phyloP scores from a whole-genome alignment of 2,329 filamentous ascomycete genomes.

The Aspergillus tamarii region DNA sequence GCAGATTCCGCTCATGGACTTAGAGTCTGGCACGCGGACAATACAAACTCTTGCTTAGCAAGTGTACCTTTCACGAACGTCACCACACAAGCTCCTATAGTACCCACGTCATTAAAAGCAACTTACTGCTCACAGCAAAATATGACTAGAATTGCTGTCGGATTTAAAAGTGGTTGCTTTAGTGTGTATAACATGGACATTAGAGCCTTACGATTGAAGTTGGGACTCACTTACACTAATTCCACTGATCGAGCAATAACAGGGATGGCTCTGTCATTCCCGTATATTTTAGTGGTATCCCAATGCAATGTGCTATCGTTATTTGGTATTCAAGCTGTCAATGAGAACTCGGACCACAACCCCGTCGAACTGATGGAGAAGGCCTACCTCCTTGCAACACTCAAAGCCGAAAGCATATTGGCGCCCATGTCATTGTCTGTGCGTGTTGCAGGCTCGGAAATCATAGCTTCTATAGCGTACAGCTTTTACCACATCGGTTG shows the following conservation, averaged over 20 bases:
- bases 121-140: constrained; percentile 51
- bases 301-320: constrained; percentile 73
- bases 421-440: constrained; percentile 82
- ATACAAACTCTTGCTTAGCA: constrained; percentile 63
- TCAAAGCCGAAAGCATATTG: constrained; percentile 78
- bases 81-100: constrained; percentile 63
- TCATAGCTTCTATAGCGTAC: constrained; percentile 85
- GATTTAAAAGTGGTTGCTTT: constrained; percentile 73
- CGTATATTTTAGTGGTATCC: constrained; percentile 80
- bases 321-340: constrained; percentile 61
- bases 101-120: constrained; percentile 57
- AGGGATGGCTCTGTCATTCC: constrained; percentile 71
- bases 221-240: constrained; percentile 62
- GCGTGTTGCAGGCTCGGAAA: constrained; percentile 63
- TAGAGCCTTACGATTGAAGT: constrained; percentile 47
- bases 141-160: constrained; percentile 64
- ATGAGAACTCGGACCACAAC: constrained; percentile 7
- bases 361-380: constrained; percentile 20
- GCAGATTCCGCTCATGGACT: constrained; percentile 71
- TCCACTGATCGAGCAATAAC: constrained; percentile 69
- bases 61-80: constrained; percentile 35
- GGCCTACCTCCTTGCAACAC: constrained; percentile 68
- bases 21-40: constrained; percentile 75
- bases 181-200: constrained; percentile 67
- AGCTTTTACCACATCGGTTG: constrained; percentile 74